Evolutionary conservation across 1,284 basidiomycete species (phyloP), one percentile per base, ranked within the genome.

Genomic region (Farysia itapuensis): DNA sequence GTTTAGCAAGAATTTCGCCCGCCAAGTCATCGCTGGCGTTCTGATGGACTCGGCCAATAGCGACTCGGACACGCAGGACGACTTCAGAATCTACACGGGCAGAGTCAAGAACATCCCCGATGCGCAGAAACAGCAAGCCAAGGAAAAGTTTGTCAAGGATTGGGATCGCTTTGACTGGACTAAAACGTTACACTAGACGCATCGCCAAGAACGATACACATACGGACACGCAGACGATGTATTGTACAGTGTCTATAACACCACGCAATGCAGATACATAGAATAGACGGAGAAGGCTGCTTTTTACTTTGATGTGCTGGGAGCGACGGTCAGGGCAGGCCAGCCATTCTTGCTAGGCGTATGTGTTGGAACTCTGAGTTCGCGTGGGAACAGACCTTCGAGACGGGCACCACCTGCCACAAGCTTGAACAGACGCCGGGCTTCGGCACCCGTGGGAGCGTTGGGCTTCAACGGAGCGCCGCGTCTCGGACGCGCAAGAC

Each of bases 21-120:
- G 84, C 5, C 94, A 98, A 77, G 92, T 98, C 64, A 86, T 99
- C 51, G 92, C 94, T 1, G 93, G 90, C 66, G 77, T 96, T 35
- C 79, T 98, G 39, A 90, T 91, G 11, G 31, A 91, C 94, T n/a
- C n/a, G n/a, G n/a, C n/a, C n/a, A n/a, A n/a, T n/a, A n/a, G n/a
- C n/a, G n/a, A n/a, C n/a, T n/a, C n/a, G n/a, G n/a, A n/a, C n/a
- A n/a, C n/a, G n/a, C n/a, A n/a, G n/a, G n/a, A n/a, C 26, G 26
- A 28, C 26, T 11, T 28, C 26, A 28, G 26, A n/a, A 11, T 28
- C 26, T 28, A 11, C 26, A 28, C n/a, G n/a, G n/a, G 26, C 9
- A 28, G n/a, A 28, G 37, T 79, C 81, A 44, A 52, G 13, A 6
- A 31, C 2, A 26, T 35, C 6, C 39, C 43, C n/a, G 80, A 83